Base-by-base conservation (phyloP, 768 basidiomycete species). In the Mycena capillaripes region DNA sequence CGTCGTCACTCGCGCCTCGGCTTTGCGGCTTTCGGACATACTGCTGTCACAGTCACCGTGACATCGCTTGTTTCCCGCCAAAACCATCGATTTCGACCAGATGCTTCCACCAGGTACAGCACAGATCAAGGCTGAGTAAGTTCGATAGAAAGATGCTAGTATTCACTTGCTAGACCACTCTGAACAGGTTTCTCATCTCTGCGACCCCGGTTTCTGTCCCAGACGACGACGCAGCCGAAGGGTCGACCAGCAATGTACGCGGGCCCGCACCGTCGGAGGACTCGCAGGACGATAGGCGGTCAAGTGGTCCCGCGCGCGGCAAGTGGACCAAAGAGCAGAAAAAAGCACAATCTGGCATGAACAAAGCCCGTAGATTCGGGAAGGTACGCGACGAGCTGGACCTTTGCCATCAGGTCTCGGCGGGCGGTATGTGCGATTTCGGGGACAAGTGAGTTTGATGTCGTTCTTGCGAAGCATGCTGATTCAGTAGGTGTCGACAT, bases 331-430 rank as follows among this genome's bases (percentile, higher is more conserved):
- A 90, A 78, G 90, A 91, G 73, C 88, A 92, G 78, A 92, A 89
- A 80, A 94, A 94, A 80, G 89, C 91, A 14, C 88, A 90, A 70
- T 85, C 89, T 36, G 97, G 97, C 2, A 90, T 92, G 70, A 98
- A 97, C 81, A 97, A 96, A 79, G 92, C 90, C 16, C 82, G 97
- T 48, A 87, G 91, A 17, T 97, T 96, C 80, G 91, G 87, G 21
- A 93, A 93, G 78, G 86, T 94, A 21, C 86, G 89, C 63, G 97
- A 97, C 77, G 93, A 94, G 52, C 82, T 95, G 3, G 92, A 95
- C 38, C 83, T 98, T 30, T 98, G 97, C 82, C 93, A 92, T 89
- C 89, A 87, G 61, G 82, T 96, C 61, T 96, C 95, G 3, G 89
- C 86, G 61, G 94, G 92, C 0, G 83, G 85, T 38, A 76, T 84